Conservation (phyloP, 2,329 filamentous ascomycete species). For the Plenodomus lindquistii region DNA sequence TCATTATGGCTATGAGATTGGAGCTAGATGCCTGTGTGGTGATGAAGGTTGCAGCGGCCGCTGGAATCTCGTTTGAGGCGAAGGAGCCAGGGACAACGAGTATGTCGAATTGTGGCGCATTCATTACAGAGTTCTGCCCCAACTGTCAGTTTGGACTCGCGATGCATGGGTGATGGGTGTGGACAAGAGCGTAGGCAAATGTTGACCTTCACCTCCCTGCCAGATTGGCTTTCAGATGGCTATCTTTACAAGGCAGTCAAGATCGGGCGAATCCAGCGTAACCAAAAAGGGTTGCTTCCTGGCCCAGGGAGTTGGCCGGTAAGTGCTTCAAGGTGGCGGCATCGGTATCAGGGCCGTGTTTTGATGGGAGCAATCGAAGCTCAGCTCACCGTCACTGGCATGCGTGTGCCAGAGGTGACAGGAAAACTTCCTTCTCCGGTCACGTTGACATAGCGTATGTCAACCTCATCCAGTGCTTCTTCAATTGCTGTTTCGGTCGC, state of each 20-base stretch:
- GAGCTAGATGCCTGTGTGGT: constrained; percentile 28
- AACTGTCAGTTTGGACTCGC: not conserved
- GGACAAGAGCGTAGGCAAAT: constrained; percentile 23
- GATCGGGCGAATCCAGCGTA: constrained; percentile 39
- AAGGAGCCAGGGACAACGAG: constrained; percentile 41
- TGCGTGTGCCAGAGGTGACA: constrained; percentile 40
- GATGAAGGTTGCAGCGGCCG: constrained; percentile 31
- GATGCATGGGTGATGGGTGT: constrained; percentile 1
- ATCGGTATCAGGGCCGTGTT: constrained; percentile 16
- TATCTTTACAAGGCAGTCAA: constrained; percentile 23
- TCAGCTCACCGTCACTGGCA: constrained; percentile 46
- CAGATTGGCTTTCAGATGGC: constrained; percentile 39
- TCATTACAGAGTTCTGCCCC: constrained; percentile 38
- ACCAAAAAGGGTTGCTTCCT: constrained; percentile 37
- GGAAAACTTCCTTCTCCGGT: constrained; percentile 42
- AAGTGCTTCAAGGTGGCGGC: constrained; percentile 10
- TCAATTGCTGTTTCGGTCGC: constrained; percentile 29
- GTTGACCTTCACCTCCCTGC: constrained; percentile 45
- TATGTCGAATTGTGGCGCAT: constrained; percentile 42
- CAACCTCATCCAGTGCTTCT: constrained; percentile 40
- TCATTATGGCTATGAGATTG: constrained; percentile 33
- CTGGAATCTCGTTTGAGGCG: constrained; percentile 23
- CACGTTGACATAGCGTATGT: constrained; percentile 44
- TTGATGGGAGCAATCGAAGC: constrained; percentile 28
- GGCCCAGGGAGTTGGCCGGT: constrained; percentile 33